Percentiles rank a stretch among this genome's conserved stretches.
phyloP scores from a whole-genome alignment of 2,329 filamentous ascomycete genomes.

The Capronia americana region DNA sequence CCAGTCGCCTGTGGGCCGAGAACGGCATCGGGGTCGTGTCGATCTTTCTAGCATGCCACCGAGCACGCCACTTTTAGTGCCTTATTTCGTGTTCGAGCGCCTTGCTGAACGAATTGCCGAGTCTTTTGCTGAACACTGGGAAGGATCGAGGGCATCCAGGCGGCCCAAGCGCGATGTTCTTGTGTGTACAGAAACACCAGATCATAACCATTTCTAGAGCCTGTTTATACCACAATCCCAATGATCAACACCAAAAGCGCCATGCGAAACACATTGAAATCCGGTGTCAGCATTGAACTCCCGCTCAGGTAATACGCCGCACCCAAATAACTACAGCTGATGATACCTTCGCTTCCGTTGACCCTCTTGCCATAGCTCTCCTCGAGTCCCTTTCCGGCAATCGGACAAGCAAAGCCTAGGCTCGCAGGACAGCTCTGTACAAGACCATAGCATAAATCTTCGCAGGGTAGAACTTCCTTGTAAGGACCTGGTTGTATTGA shows the following conservation, averaged over 20 bases:
- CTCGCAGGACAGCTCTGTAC: conserved; percentile 82
- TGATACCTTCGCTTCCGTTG: conserved; percentile 43
- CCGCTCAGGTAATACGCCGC: conserved; percentile 60
- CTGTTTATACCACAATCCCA: conserved; percentile 13
- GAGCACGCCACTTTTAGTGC: too few relatives aligned
- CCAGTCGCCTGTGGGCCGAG: background rate
- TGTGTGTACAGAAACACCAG: background rate
- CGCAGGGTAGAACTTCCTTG: conserved; percentile 88
- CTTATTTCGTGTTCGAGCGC: background rate
- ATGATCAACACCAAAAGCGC: conserved; percentile 23
- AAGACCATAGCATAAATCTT: conserved; percentile 84
- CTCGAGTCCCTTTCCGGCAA: conserved; percentile 53
- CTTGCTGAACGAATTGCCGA: background rate
- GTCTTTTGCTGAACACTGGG: background rate
- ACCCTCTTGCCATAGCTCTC: conserved; percentile 58
- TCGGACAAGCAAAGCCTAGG: conserved; percentile 78
- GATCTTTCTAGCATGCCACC: background rate
- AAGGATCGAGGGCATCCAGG: background rate
- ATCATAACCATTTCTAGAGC: background rate
- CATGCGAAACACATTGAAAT: conserved; percentile 7
- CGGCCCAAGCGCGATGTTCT: background rate
- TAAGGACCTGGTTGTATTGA: conserved; percentile 83
- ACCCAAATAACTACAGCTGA: conserved; percentile 68
- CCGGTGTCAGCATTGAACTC: conserved; percentile 32
- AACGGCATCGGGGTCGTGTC: background rate